These are phyloP conservation scores for Phlebiopsis gigantea DNA, from an alignment of 768 basidiomycete species.

Conservation along the genomic window DNA sequence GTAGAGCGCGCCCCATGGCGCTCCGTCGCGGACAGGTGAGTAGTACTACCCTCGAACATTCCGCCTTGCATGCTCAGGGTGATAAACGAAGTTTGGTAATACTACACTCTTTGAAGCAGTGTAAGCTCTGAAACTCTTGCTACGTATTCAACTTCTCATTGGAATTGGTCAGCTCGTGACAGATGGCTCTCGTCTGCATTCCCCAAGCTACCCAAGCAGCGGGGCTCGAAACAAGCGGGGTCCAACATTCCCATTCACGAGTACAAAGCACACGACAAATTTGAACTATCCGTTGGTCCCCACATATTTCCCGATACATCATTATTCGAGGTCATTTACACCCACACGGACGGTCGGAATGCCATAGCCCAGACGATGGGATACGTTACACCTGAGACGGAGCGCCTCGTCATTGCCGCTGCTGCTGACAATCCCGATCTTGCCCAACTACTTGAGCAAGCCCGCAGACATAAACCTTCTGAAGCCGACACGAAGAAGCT, in stretches of 20 bases:
- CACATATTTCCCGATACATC: slow-evolving; percentile 64
- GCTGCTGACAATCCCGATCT: slow-evolving; percentile 60
- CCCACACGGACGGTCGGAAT: slow-evolving; percentile 21
- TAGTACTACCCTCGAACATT: not conserved
- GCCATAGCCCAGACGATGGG: not conserved
- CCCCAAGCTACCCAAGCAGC: slow-evolving; percentile 57
- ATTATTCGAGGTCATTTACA: slow-evolving; percentile 72
- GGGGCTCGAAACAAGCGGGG: slow-evolving; percentile 51
- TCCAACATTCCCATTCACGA: slow-evolving; percentile 60
- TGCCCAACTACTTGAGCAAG: slow-evolving; percentile 55
- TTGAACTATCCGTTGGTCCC: slow-evolving; percentile 70
- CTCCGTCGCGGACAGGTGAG: slow-evolving; percentile 56
- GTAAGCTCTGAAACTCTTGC: slow-evolving; percentile 33
- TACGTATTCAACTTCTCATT: slow-evolving; percentile 12
- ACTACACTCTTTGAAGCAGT: slow-evolving; percentile 67
- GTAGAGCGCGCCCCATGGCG: slow-evolving; percentile 29
- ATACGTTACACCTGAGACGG: slow-evolving; percentile 18
- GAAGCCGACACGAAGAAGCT: not conserved
- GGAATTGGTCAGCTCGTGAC: slow-evolving; percentile 50
- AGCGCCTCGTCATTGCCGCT: slow-evolving; percentile 61
- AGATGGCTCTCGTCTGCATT: slow-evolving; percentile 63
- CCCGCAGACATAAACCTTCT: slow-evolving; percentile 54
- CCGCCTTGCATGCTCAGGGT: not conserved
- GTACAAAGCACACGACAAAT: slow-evolving; percentile 59
- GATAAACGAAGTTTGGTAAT: slow-evolving; percentile 47